Evolutionary conservation across 2,329 filamentous ascomycete species (phyloP).

Genomic region (Endocalyx cinctus): DNA sequence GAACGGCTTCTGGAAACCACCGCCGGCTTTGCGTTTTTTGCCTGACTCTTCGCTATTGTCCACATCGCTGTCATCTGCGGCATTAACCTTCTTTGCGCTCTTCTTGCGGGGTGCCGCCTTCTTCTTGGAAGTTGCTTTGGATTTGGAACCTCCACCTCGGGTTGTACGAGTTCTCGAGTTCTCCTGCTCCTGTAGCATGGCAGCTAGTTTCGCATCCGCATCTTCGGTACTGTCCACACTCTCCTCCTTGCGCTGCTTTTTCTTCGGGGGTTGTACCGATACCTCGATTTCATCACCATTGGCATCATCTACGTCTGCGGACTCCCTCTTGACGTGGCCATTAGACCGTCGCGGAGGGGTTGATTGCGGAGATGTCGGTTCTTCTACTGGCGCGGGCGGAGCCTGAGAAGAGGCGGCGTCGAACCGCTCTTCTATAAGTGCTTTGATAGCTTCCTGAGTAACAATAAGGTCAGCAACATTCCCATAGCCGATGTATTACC

Average conservation of each 20-base stretch:
- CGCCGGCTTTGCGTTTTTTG: constrained; percentile 71
- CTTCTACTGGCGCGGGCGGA: constrained; percentile 20
- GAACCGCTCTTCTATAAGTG: constrained; percentile 69
- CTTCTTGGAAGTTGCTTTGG: constrained; percentile 53
- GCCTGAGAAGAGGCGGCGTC: constrained; percentile 58
- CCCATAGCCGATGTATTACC: too few species aligned
- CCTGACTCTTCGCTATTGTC: constrained; percentile 55
- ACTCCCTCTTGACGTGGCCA: constrained; percentile 23
- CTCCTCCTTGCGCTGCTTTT: constrained; percentile 62
- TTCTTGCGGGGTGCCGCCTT: constrained; percentile 63
- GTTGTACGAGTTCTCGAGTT: constrained; percentile 73
- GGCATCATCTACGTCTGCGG: constrained; percentile 24
- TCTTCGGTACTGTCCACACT: constrained; percentile 57
- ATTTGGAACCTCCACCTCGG: constrained; percentile 62
- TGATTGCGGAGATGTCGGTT: constrained; percentile 15
- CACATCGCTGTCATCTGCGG: constrained; percentile 75
- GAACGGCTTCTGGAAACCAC: constrained; percentile 89
- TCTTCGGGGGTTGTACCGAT: constrained; percentile 46
- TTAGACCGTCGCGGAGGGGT: constrained; percentile 21
- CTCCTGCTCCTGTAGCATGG: constrained; percentile 86
- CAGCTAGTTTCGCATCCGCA: constrained; percentile 81
- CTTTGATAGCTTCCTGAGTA: constrained; percentile 61
- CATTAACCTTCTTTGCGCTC: constrained; percentile 68
- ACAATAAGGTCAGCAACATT: too few species aligned
- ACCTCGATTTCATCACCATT: constrained; percentile 42